Base-by-base conservation (phyloP, 768 basidiomycete genomes). In the Lactarius psammicola region DNA sequence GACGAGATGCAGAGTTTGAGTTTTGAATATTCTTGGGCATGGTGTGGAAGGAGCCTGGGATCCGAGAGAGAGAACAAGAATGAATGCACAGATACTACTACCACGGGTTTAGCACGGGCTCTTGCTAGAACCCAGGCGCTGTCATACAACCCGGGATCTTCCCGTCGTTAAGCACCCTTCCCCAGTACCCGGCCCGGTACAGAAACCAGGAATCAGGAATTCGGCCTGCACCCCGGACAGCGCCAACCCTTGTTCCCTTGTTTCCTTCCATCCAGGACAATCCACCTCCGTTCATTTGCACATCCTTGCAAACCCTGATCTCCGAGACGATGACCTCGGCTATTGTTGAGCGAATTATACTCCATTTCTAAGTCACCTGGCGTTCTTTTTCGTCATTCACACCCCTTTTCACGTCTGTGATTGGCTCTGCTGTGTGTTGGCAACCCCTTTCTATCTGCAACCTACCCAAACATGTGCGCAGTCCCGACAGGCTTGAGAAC, bases 11-110 rank as follows among this genome's bases (percentile, higher is more conserved):
- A n/a, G 67, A 30, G 34, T 0, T 31, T 53, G 82, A 68, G 60
- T 75, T 78, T 28, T 80, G 76, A 64, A 76, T 77, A 11, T 82
- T 80, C 75, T 90, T 92, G 57, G 91, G 91, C 91, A 93, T 93
- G 34, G 51, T 59, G 62, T 51, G 30, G 5, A 23, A 23, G 2
- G 18, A 40, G 56, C 33, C 23, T 51, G 55, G 40, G 49, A 38
- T 15, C 36, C 15, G 36, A 38, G 36, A 34, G 60, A 68, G 56
- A 46, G 57, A 26, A 56, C 46, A 56, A 4, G 60, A 55, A 42
- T 54, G 38, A 23, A 36, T 6, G 46, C 42, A 4, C 15, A 46
- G 46, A 46, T 13, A 46, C 10, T n/a, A 44, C 42, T 13, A 46
- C 10, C 46, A 44, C 42, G 20, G 42, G 42, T 18, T 11, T 36